Evolutionary conservation across 2,329 filamentous ascomycete genomes (phyloP).

Genomic region (Hymenoscyphus albidus): DNA sequence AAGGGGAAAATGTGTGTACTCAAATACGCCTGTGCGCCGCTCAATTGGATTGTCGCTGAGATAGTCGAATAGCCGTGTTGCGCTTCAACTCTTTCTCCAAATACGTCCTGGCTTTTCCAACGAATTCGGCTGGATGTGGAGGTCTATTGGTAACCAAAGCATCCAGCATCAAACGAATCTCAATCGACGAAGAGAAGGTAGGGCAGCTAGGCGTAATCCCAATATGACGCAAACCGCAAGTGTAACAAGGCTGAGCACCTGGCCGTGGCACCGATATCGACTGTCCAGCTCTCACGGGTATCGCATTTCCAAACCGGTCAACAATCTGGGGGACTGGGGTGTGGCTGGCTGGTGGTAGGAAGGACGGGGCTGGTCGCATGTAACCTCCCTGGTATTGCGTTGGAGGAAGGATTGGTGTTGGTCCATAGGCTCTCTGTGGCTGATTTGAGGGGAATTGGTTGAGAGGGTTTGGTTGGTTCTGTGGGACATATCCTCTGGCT

Average conservation of each 20-base stretch:
- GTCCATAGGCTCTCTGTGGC: neutral
- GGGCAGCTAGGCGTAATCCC: neutral
- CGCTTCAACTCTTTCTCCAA: neutral
- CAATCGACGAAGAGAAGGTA: neutral
- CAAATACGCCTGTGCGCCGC: neutral
- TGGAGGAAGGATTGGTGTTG: slow-evolving; percentile 1
- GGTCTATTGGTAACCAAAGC: neutral
- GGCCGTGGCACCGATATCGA: neutral
- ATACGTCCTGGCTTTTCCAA: neutral
- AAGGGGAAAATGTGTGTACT: neutral
- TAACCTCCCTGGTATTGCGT: slow-evolving; percentile 6
- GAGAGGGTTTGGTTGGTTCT: neutral
- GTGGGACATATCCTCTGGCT: neutral
- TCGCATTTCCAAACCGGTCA: neutral
- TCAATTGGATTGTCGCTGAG: neutral
- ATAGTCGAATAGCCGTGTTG: neutral
- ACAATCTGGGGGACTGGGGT: neutral
- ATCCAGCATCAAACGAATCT: slow-evolving; percentile 3
- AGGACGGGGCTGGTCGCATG: neutral
- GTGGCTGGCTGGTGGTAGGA: neutral
- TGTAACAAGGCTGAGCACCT: neutral
- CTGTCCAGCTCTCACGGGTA: neutral
- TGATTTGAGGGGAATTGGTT: neutral
- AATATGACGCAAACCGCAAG: neutral
- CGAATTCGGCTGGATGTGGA: neutral